These are phyloP conservation scores for Kazachstania psychrophila DNA, from an alignment of 805 yeast genomes.

Conservation along the genomic window DNA sequence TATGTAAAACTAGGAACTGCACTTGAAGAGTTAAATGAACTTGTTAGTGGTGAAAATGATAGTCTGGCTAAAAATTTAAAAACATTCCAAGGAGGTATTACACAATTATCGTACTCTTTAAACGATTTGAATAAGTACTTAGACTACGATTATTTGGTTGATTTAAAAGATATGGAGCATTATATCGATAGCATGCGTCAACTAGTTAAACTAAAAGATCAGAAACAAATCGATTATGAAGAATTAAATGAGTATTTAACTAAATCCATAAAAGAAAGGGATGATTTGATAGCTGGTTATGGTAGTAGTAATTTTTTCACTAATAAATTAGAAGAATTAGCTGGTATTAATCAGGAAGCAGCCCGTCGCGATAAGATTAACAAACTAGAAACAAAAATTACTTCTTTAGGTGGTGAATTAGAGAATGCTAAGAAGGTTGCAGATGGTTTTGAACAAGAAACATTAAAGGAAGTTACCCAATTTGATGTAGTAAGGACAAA, in stretches of 20 bases:
- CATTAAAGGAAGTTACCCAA: slow-evolving; percentile 46
- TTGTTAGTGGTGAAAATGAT: slow-evolving; percentile 37
- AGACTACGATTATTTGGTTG: slow-evolving; percentile 73
- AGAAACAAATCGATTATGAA: slow-evolving; percentile 84
- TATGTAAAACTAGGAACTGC: slow-evolving; percentile 63
- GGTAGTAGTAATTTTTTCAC: slow-evolving; percentile 44
- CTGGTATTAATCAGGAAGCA: slow-evolving; percentile 53
- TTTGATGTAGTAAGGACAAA: slow-evolving; percentile 74
- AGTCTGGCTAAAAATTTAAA: slow-evolving; percentile 29
- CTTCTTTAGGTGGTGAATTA: slow-evolving; percentile 41
- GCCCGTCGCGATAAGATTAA: slow-evolving; percentile 43
- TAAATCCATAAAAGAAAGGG: slow-evolving; percentile 61
- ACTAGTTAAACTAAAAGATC: slow-evolving; percentile 75
- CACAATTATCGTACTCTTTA: slow-evolving; percentile 35
- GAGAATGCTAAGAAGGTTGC: slow-evolving; percentile 42
- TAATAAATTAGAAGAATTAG: slow-evolving; percentile 49
- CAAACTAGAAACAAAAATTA: slow-evolving; percentile 42
- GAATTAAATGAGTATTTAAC: slow-evolving; percentile 70
- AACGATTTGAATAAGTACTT: slow-evolving; percentile 40
- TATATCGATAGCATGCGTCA: slow-evolving; percentile 57
- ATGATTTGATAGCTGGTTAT: slow-evolving; percentile 42
- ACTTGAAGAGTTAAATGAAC: slow-evolving; percentile 52
- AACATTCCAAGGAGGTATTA: slow-evolving; percentile 40
- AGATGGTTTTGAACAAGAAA: slow-evolving; percentile 48
- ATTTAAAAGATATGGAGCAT: slow-evolving; percentile 80